Base-by-base conservation (phyloP, 805 yeast species). In the Kodamaea fukazawae region DNA sequence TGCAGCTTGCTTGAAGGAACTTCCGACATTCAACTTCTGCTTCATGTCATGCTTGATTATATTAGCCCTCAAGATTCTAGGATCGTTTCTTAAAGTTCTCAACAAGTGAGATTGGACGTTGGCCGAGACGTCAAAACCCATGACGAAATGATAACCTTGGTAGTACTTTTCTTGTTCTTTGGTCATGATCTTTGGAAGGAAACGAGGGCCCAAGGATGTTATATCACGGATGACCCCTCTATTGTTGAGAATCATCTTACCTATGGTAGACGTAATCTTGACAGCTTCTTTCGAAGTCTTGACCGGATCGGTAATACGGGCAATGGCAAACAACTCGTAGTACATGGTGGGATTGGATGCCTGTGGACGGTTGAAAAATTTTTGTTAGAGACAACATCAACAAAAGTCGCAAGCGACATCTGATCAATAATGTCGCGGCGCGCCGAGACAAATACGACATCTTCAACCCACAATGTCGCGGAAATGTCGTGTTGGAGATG, bases 191-290 rank as follows among this genome's bases (percentile, higher is more conserved):
- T 80, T 83, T 13, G 98, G 96, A 40, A 93, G 72, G 18, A 81
- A 80, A 46, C 78, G 78, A 30, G 81, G 76, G 1, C 96, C 97
- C 59, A 90, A 65, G 46, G 89, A 84, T 37, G 83, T 76, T 33
- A 91, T 78, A 45, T 79, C 81, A 58, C 98, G 77, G 28, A 91
- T 81, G n/a, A 91, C 91, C 36, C 99, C 99, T 73, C 96, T 87
- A 63, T 91, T 90, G 45, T 80, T 78, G 43, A 93, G 75, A 20
- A 91, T 78, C 57, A 88, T 70, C 57, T 79, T 83, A 7, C 98
- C 98, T 20, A 90, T 73, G 1, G 95, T 87, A 11, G 68, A 58
- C n/a, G 66, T 71, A 42, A 69, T 67, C 48, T 63, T 67, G 13
- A 53, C 57, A 9, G 74, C 73, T 43, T 69, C 73, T 42, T 60